Evolutionary conservation across 129 eudicot genomes (phyloP), one percentile per base, ranked within the genome.

Genomic region (Heracleum sosnowskyi): DNA sequence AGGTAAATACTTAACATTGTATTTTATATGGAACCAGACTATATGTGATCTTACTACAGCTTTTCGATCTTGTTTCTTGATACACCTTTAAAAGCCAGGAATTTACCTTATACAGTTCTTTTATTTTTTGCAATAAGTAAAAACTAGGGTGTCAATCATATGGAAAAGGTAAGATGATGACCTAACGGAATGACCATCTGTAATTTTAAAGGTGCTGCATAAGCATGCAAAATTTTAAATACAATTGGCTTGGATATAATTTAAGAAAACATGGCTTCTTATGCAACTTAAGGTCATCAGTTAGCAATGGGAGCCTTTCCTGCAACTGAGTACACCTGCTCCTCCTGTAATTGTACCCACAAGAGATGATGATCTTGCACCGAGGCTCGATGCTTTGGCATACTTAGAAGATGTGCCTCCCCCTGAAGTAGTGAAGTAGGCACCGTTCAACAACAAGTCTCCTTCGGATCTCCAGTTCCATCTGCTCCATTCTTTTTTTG

Each of bases 401-500:
- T 95, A 95, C 53, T 87, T 91, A 3, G 90, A 84, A 31, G 98
- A 88, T 0, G 97, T 87, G 46, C 90, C 94, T 4, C 81, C 89
- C 3, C 98, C 98, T 11, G 98, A 86, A 20, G 84, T 71, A 4
- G 84, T 86, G 81, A 95, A 95, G 34, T 75, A 91, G 16, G 98
- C 98, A 53, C 98, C 98, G 15, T 95, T 95, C 42, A 95, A 74
- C 91, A 92, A 53, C 36, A 88, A 76, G 71, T 92, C 97, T 71
- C 96, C 97, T 82, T 90, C 89, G 0, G 97, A 92, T 18, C 92
- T 91, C 97, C 97, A 92, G 45, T 92, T 88, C 97, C 97, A 92
- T 6, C 85, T 79, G 81, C 63, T 92, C 97, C 98, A 91, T 81
- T 90, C 85, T 7, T 79, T 81, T 51, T 91, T 81, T 55, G 86